These are phyloP conservation scores for Asterochloris sp. DNA, from an alignment of 139 green algal genomes.

Conservation along the genomic window DNA sequence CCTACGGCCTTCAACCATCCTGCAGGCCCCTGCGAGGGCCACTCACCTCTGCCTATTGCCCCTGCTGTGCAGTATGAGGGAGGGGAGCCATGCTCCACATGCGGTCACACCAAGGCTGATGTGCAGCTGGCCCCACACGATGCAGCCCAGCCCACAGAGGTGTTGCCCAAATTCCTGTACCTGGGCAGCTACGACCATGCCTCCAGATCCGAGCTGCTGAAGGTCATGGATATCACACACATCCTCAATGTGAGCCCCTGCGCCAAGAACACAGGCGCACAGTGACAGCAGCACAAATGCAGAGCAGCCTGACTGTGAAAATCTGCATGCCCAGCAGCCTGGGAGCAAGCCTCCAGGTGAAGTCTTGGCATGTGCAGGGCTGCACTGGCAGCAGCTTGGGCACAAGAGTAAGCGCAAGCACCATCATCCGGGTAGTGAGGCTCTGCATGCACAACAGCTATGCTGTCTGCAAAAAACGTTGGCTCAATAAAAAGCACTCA, in stretches of 20 bases:
- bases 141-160: slow-evolving; percentile 59
- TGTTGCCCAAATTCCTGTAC: slow-evolving; percentile 81
- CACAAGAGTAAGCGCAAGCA: no score
- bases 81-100: slow-evolving; percentile 75
- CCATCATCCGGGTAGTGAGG: no score
- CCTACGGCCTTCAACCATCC: no score
- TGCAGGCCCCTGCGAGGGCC: not conserved
- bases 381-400: no score
- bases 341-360: no score
- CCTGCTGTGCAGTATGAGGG: slow-evolving; percentile 58
- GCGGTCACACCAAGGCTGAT: slow-evolving; percentile 58
- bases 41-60: not conserved
- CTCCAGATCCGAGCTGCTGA: slow-evolving; percentile 78
- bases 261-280: no score
- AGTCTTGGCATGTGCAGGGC: no score
- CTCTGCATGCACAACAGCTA: no score
- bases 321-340: no score
- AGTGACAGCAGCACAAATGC: not conserved
- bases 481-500: not conserved
- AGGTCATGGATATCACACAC: slow-evolving; percentile 73
- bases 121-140: slow-evolving; percentile 25
- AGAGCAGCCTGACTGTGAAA: no score
- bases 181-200: slow-evolving; percentile 90
- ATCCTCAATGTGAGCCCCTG: slow-evolving; percentile 78
- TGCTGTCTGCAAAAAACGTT: not conserved